Base-by-base conservation (phyloP, 208 protist species). In the Trypanosoma rangeli region DNA sequence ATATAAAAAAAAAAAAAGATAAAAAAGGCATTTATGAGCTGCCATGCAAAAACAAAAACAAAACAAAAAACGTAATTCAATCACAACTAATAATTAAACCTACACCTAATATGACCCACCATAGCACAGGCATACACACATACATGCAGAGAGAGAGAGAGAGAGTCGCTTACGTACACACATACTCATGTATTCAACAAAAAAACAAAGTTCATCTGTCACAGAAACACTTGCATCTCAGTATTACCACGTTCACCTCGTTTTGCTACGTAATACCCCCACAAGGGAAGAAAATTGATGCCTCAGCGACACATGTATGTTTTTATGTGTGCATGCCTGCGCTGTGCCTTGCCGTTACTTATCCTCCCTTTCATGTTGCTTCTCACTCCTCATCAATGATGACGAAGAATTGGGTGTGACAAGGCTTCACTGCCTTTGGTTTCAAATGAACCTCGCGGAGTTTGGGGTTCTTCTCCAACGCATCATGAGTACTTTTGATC, bases 381-480 rank as follows among this genome's bases (percentile, higher is more conserved):
- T 58, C 42, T 69, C 33, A 54, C 42, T 62, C 37, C 22, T 59
- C 65, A 13, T 65, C 60, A 42, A 65, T 28, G 44, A 66, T 54
- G 20, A 70, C 55, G 28, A n/a, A 63, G 58, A 92, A 94, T 13
- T 86, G 73, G 20, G 57, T 87, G 57, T 64, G 66, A 35, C 72
- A 78, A 48, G 52, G 74, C 72, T 91, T 89, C 62, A 89, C 76
- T 1, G 83, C 48, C 60, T 75, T 80, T 24, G 84, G 83, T 62
- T 82, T 80, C 59, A 94, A 24, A 0, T 67, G 3, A 10, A 94
- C 64, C 58, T 85, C 74, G 44, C 77, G 78, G 52, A 73, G 62
- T 42, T 82, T 85, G 28, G 76, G 81, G 52, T 91, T 78, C 68
- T 89, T 87, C 20, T 61, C 16, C 22, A 91, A 66, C 13, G 84